Evolutionary conservation across 257 asterid genomes (phyloP), one percentile per base, ranked within the genome.

Genomic region (Agastache rugosa): DNA sequence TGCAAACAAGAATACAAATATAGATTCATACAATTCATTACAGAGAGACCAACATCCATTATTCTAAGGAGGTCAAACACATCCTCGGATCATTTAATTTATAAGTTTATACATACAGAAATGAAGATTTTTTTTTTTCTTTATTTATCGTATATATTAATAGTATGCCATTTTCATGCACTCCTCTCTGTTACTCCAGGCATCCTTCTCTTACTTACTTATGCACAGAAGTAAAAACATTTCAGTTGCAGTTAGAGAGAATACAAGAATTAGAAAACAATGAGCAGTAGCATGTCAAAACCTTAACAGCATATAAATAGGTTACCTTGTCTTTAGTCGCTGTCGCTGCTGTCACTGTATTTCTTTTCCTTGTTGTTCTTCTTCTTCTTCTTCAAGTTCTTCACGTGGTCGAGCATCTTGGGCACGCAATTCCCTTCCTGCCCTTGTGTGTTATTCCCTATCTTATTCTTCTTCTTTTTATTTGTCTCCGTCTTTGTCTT

Each of bases 391-490:
- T 44, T 41, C 62, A 11, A 20, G 23, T 23, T 69, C 67, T 58
- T 61, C 11, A 60, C 8, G 47, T 34, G 74, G 10, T 17, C 73
- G 59, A 75, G 8, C 67, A 76, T 34, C 35, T 50, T 77, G 0
- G 82, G 75, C 67, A 68, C 19, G 77, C 79, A 77, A 31, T 75
- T 45, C 14, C 59, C 50, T 17, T 62, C 76, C 2, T 53, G 72
- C 42, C 63, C 73, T 48, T 78, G 72, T 0, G 56, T 35, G 51
- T 77, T 50, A 6, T 68, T 17, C 59, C 8, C 59, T 8, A 53
- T 19, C 12, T 53, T 19, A 9, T 53, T 19, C 0, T 51, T 67
- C 41, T 4, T 45, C 27, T 47, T 50, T 15, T 25, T 25, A 4
- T 31, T 69, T 19, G 17, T 42, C 34, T 48, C 50, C 53, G 16